Conservation (phyloP, 257 asterid species). For the Galeopsis tetrahit region DNA sequence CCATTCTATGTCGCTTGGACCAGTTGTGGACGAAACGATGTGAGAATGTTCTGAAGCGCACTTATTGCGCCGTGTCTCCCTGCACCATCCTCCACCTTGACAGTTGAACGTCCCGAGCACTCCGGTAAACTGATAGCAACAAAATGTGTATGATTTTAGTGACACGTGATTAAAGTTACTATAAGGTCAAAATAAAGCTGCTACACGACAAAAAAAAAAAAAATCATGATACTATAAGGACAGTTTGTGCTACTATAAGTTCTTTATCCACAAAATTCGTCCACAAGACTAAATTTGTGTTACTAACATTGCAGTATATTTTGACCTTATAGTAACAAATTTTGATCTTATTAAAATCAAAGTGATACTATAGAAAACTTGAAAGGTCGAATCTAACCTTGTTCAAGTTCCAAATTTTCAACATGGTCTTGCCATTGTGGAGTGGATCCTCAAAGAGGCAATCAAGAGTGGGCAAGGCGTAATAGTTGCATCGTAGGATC, state of each 20-base stretch:
- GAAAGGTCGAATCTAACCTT: constrained; percentile 44
- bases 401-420: constrained; percentile 84
- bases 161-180: too few species aligned
- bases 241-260: too few species aligned
- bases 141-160: neutral
- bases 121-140: constrained; percentile 63
- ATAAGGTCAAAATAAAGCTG: too few species aligned
- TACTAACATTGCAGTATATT: too few species aligned
- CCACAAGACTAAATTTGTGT: too few species aligned
- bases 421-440: constrained; percentile 78
- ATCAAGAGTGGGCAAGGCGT: constrained; percentile 78
- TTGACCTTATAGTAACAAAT: too few species aligned
- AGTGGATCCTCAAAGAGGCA: constrained; percentile 86
- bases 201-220: neutral
- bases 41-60: constrained; percentile 74
- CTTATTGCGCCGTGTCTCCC: constrained; percentile 67
- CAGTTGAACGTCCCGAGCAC: constrained; percentile 84
- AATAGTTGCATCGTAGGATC: constrained; percentile 64
- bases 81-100: constrained; percentile 93
- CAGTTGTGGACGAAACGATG: constrained; percentile 45
- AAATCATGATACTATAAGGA: too few species aligned
- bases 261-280: too few species aligned
- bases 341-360: too few species aligned
- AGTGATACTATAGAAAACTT: too few species aligned
- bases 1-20: constrained; percentile 71